Evolutionary conservation across 2,329 filamentous ascomycete species (phyloP), one percentile per base, ranked within the genome.

Genomic region (Westerdykella sp.): DNA sequence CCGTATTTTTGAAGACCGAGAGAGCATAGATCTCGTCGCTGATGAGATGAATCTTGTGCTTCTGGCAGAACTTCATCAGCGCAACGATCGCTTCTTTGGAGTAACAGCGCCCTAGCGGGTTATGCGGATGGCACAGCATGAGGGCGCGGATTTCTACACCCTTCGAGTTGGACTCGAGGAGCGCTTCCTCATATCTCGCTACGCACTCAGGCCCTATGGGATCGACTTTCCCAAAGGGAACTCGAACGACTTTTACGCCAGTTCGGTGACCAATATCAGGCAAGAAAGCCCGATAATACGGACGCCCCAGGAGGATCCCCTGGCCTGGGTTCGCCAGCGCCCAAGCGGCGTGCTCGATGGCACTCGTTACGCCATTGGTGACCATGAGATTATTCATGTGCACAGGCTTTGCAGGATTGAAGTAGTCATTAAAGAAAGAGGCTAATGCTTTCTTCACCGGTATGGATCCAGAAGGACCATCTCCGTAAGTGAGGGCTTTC

Each of bases 1-100:
- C 60, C 15, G 22, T 63, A 44, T 73, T 75, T 6, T 67, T 46
- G 56, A 71, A 80, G 1, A 72, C 60, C 0, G 76, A 79, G 2
- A 78, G 54, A 1, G 75, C 77, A 50, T 80, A 80, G 18, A 81
- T 73, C 54, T 80, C 78, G 51, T 81, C 77, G 50, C 70, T 73
- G 59, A 80, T 69, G 23, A 80, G 59, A 50, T 80, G 75, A 2
- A 79, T 57, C 4, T 65, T 46, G 48, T 78, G 62, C 43, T 69
- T 66, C 41, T 76, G 65, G 48, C 76, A 79, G 21, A 79, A 48
- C 2, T 56, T 52, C 68, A 79, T 72, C 23, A 75, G 56, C 5
- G 56, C 59, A 1, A 68, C 46, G 10, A 77, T 46, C 7, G 62
- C 60, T 2, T 59, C 53, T 22, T 18, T 30, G 32, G 23, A 41